A percentile compares a stretch with the other conserved stretches of the same genome.
Conservation (phyloP, 1,284 basidiomycete genomes). For the Amylostereum areolatum region DNA sequence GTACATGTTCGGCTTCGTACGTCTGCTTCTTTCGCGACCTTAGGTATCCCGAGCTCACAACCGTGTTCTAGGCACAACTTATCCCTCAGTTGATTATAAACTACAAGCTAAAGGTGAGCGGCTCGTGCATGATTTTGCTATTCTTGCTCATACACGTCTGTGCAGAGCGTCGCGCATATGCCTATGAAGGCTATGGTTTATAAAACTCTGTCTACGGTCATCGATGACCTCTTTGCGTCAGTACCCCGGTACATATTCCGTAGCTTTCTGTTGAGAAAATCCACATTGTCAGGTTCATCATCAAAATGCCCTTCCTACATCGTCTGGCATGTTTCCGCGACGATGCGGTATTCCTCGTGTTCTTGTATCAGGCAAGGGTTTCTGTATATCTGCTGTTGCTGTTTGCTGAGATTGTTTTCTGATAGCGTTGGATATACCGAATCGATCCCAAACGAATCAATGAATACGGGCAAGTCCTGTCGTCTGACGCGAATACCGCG, state of each 20-base stretch:
- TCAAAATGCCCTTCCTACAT: conserved; percentile 95
- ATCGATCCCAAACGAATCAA: conserved; percentile 92
- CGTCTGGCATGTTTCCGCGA: conserved; percentile 88
- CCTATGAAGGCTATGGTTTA: conserved; percentile 97
- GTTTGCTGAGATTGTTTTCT: not conserved
- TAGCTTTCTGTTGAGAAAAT: conserved; percentile 1
- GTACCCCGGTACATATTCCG: conserved; percentile 17
- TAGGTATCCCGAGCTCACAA: conserved; percentile 10
- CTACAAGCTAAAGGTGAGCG: conserved; percentile 84
- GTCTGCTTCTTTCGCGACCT: conserved; percentile 24
- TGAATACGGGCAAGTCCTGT: conserved; percentile 88
- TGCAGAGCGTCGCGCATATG: conserved; percentile 81
- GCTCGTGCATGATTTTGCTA: conserved; percentile 7
- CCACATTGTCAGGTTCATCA: conserved; percentile 63
- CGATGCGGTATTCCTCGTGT: conserved; percentile 85
- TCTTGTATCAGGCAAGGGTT: conserved; percentile 74
- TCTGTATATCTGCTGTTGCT: conserved; percentile 3
- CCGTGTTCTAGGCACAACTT: conserved; percentile 64
- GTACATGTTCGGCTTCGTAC: conserved; percentile 95
- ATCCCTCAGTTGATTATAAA: conserved; percentile 93
- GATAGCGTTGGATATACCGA: conserved; percentile 90
- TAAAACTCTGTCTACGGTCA: conserved; percentile 85
- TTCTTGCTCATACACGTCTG: conserved; percentile 12
- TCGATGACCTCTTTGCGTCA: conserved; percentile 91
- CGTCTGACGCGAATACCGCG: conserved; percentile 39